These are phyloP conservation scores for Capsicum rhomboideum DNA, from an alignment of 257 asterid species.

Conservation along the genomic window DNA sequence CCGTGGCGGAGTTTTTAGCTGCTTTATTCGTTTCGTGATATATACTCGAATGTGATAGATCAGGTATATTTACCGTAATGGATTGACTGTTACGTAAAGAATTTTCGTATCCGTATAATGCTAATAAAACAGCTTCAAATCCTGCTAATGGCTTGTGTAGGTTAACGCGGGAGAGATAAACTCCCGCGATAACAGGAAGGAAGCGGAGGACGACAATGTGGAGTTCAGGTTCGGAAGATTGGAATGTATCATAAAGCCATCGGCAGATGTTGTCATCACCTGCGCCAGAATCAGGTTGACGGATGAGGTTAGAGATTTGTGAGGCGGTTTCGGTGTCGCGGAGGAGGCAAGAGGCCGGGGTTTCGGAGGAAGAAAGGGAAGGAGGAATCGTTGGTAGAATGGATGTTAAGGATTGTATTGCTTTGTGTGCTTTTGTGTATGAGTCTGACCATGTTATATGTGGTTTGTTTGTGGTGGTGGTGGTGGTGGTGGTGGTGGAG, in stretches of 20 bases:
- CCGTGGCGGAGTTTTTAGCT: slow-evolving; percentile 35
- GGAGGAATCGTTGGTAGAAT: slow-evolving; percentile 49
- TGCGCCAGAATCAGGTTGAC: slow-evolving; percentile 71
- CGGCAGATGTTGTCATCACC: slow-evolving; percentile 77
- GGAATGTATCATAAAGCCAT: slow-evolving; percentile 97
- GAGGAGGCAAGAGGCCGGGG: slow-evolving; percentile 69
- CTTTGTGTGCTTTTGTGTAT: slow-evolving; percentile 46
- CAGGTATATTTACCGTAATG: slow-evolving; percentile 56
- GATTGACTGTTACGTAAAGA: slow-evolving; percentile 49
- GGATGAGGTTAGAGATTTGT: slow-evolving; percentile 53
- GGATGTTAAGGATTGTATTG: slow-evolving; percentile 51
- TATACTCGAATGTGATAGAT: slow-evolving; percentile 57
- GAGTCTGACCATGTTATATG: slow-evolving; percentile 76
- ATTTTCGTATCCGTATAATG: slow-evolving; percentile 71
- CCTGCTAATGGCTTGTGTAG: slow-evolving; percentile 73
- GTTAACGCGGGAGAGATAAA: slow-evolving; percentile 65
- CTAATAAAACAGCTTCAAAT: slow-evolving; percentile 72
- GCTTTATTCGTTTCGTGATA: slow-evolving; percentile 64
- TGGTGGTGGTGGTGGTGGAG: not conserved
- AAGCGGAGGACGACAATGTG: slow-evolving; percentile 77
- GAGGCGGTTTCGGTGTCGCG: slow-evolving; percentile 42
- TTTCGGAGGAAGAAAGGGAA: slow-evolving; percentile 44
- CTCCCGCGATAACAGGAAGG: slow-evolving; percentile 67
- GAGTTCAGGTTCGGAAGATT: slow-evolving; percentile 58
- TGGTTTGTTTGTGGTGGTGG: slow-evolving; percentile 18